Conservation (phyloP, 495 filamentous ascomycete species). For the Penicillium cosmopolitanum region DNA sequence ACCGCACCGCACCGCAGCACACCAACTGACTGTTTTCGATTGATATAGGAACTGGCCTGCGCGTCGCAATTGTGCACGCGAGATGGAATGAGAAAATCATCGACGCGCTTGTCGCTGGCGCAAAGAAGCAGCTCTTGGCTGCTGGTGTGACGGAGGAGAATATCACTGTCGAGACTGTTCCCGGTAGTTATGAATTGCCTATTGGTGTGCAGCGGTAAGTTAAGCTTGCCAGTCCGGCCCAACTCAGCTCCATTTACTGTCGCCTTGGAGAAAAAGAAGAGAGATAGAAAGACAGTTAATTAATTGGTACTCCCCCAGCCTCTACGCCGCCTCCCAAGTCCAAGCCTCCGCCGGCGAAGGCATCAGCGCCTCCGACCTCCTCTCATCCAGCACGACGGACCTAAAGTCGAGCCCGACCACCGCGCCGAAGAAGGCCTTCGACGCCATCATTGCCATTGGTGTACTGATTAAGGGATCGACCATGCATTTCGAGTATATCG, state of each 20-base stretch:
- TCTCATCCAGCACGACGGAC: constrained; percentile 41
- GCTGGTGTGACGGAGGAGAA: constrained; percentile 85
- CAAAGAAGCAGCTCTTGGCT: constrained; percentile 61
- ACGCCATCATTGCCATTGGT: constrained; percentile 93
- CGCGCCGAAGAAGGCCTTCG: constrained; percentile 64
- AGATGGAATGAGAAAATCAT: constrained; percentile 89
- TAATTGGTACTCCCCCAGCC: constrained; percentile 42
- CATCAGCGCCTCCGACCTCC: constrained; percentile 77
- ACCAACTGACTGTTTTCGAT: not conserved
- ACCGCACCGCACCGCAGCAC: not conserved
- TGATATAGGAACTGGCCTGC: constrained; percentile 70
- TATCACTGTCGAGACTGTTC: constrained; percentile 86
- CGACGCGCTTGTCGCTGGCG: constrained; percentile 75
- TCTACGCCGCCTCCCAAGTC: constrained; percentile 85
- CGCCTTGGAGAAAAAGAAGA: too few relatives aligned
- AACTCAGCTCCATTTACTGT: too few relatives aligned
- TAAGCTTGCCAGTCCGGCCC: not conserved
- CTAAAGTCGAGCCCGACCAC: constrained; percentile 22
- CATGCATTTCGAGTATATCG: constrained; percentile 98
- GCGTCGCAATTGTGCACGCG: constrained; percentile 93
- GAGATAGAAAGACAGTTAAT: too few relatives aligned
- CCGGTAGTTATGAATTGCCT: constrained; percentile 92
- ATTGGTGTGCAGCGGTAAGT: constrained; percentile 79
- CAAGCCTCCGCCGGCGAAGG: constrained; percentile 67
- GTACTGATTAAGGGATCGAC: constrained; percentile 98